Percentiles rank a stretch among this genome's conserved stretches.
Evolutionary conservation across 441 rosid genomes (phyloP).

Genomic region (Populus hybrid): DNA sequence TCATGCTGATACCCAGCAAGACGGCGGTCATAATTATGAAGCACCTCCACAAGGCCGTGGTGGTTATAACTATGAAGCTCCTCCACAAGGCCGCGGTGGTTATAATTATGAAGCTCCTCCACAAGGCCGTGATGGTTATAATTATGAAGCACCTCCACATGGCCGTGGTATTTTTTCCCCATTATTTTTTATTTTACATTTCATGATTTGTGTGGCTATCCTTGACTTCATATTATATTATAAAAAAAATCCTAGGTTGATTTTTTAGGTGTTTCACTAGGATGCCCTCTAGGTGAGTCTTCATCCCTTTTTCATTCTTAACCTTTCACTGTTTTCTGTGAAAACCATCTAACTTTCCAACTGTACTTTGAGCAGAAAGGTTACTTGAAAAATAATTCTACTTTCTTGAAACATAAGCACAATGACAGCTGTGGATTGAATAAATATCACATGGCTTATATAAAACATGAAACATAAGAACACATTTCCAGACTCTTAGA

Average conservation of each 20-base stretch:
- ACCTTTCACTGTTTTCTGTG: not conserved
- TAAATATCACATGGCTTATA: not conserved
- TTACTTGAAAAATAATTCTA: not conserved
- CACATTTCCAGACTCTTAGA: not conserved
- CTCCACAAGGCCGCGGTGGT: conserved; percentile 16
- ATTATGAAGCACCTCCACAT: conserved; percentile 58
- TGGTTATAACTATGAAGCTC: not conserved
- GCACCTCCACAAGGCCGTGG: no score
- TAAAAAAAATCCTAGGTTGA: not conserved
- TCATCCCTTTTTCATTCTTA: not conserved
- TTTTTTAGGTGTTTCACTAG: not conserved
- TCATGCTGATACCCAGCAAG: conserved; percentile 55
- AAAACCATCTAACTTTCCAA: not conserved
- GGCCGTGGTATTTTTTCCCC: conserved; percentile 12
- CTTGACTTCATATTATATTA: not conserved
- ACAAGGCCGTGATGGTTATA: conserved; percentile 43
- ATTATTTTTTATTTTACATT: not conserved
- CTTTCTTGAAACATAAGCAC: not conserved
- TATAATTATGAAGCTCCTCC: conserved; percentile 58
- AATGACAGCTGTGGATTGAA: not conserved
- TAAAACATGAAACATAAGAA: no score
- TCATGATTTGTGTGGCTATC: not conserved
- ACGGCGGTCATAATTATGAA: conserved; percentile 24
- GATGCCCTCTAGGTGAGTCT: not conserved
- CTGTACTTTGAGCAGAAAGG: not conserved